phyloP scores from a whole-genome alignment of 2,329 filamentous ascomycete species.

The Colletotrichum karsti region DNA sequence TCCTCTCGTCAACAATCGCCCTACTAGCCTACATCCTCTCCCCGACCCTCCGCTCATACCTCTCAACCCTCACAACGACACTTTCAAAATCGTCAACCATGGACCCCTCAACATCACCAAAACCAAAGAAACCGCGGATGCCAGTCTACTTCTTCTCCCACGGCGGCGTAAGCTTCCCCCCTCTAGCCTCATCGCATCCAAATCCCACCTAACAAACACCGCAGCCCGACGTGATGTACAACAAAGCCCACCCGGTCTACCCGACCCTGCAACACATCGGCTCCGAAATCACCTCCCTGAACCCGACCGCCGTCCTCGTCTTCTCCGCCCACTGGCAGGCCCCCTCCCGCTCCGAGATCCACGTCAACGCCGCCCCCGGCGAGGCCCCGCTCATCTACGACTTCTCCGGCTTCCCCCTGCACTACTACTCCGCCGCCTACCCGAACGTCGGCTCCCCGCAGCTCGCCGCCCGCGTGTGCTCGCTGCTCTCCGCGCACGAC shows the following conservation, averaged over 20 bases:
- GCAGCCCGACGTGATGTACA: constrained; percentile 72
- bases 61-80: background rate
- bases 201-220: background rate
- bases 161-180: constrained; percentile 50
- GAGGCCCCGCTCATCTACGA: constrained; percentile 77
- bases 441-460: constrained; percentile 69
- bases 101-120: background rate
- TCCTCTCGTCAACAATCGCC: constrained; percentile 2
- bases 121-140: constrained; percentile 24
- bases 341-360: constrained; percentile 56
- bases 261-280: constrained; percentile 71
- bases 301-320: constrained; percentile 77
- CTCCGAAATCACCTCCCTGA: constrained; percentile 74
- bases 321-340: constrained; percentile 84
- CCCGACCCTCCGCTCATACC: background rate
- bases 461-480: constrained; percentile 67
- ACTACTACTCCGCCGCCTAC: constrained; percentile 75
- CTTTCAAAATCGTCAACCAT: background rate
- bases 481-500: constrained; percentile 61
- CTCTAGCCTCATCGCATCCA: background rate
- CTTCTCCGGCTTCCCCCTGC: constrained; percentile 76
- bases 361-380: constrained; percentile 70
- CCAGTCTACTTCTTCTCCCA: constrained; percentile 61
- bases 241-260: constrained; percentile 75
- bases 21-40: background rate